Conservation (phyloP, 106 monocot genomes). For the Iris macrosiphon region DNA sequence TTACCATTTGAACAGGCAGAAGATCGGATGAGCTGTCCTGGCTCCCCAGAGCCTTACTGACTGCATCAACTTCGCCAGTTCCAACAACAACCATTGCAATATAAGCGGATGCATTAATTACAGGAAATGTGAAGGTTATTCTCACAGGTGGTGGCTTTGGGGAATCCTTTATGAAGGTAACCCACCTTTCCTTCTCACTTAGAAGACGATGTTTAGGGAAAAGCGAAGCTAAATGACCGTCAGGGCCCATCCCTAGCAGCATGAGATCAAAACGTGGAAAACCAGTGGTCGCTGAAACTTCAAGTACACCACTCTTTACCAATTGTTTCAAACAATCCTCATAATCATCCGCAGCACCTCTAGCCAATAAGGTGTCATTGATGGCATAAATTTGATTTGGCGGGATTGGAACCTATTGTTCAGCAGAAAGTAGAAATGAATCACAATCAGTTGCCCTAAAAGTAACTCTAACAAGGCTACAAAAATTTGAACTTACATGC, state of each 20-base stretch:
- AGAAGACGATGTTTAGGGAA: conserved; percentile 58
- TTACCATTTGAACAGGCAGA: conserved; percentile 62
- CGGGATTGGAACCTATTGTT: conserved; percentile 54
- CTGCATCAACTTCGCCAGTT: conserved; percentile 48
- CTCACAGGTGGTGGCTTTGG: conserved; percentile 71
- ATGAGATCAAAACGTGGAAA: conserved; percentile 68
- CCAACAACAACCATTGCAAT: conserved; percentile 60
- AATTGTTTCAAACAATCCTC: conserved; percentile 43
- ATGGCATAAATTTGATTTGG: conserved; percentile 44
- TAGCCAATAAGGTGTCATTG: conserved; percentile 34
- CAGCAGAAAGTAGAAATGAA: too few species aligned
- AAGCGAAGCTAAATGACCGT: conserved; percentile 70
- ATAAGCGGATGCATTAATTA: conserved; percentile 56
- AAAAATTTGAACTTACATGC: too few species aligned
- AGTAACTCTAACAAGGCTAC: too few species aligned
- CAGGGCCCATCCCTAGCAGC: conserved; percentile 73
- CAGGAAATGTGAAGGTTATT: conserved; percentile 68
- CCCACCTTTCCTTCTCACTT: conserved; percentile 39
- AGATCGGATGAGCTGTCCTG: conserved; percentile 14
- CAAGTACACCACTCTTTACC: conserved; percentile 28
- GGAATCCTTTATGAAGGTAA: conserved; percentile 58
- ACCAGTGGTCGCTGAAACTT: conserved; percentile 22
- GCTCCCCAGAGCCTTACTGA: conserved; percentile 38
- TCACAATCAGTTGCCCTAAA: too few species aligned
- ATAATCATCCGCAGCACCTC: conserved; percentile 61